Evolutionary conservation across 129 eudicot genomes (phyloP).

Genomic region (Flaveria sonorensis): DNA sequence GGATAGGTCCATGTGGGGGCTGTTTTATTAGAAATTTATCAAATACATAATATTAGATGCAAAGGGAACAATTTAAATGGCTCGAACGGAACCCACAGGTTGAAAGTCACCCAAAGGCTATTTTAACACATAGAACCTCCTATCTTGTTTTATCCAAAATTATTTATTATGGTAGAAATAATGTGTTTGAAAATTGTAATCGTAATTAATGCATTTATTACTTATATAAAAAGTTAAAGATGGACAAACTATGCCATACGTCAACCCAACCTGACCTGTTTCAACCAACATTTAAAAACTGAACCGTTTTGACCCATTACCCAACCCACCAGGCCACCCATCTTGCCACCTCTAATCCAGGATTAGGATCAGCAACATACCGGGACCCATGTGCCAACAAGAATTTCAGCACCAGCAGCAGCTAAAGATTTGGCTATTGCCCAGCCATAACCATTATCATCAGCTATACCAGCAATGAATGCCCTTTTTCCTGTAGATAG

Average conservation of each 20-base stretch:
- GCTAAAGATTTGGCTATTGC: conserved; percentile 96
- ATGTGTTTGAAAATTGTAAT: too few species aligned
- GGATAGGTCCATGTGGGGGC: not conserved
- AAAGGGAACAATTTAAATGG: not conserved
- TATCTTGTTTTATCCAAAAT: not conserved
- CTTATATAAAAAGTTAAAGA: not conserved
- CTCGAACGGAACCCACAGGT: not conserved
- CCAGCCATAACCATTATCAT: conserved; percentile 99
- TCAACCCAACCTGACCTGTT: conserved; percentile 2
- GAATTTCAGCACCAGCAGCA: conserved; percentile 99
- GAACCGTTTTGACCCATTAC: not conserved
- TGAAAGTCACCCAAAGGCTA: not conserved
- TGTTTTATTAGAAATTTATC: not conserved
- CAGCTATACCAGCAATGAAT: conserved; percentile 93
- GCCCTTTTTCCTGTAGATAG: conserved; percentile 81
- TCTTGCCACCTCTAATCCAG: not conserved
- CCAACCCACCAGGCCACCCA: not conserved
- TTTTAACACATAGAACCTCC: not conserved
- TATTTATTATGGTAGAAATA: not conserved
- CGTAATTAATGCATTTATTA: not conserved
- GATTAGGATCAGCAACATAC: conserved; percentile 48
- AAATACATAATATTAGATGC: not conserved
- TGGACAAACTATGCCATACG: not conserved
- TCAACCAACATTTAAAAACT: not conserved
- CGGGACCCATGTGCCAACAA: conserved; percentile 99